Percentiles rank a stretch among this genome's conserved stretches.
phyloP scores from a whole-genome alignment of 2,329 filamentous ascomycete genomes.

The Sporothrix curviconia region DNA sequence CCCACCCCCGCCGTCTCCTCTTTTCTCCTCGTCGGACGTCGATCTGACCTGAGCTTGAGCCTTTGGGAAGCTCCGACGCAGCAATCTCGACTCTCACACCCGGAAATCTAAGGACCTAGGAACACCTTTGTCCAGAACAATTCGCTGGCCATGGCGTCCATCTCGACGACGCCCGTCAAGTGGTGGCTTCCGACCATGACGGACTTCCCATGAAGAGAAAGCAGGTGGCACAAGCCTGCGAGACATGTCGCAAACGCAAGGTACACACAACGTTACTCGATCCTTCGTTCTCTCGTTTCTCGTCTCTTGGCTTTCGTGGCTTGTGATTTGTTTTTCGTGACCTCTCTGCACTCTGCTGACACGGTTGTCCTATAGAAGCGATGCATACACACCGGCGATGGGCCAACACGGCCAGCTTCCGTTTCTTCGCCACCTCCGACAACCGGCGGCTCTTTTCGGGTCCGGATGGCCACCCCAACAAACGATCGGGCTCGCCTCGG shows the following conservation, averaged over 20 bases:
- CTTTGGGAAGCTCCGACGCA: conserved; percentile 13
- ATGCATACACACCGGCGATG: conserved; percentile 33
- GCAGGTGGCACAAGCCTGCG: conserved; percentile 53
- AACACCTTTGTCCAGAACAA: no score
- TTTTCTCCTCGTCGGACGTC: not conserved
- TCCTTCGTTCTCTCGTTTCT: no score
- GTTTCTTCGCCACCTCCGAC: no score
- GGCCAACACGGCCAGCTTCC: not conserved
- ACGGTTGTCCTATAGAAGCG: conserved; percentile 28
- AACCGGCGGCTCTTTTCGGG: no score
- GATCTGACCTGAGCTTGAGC: not conserved
- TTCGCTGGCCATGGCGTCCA: conserved; percentile 7
- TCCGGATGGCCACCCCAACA: no score
- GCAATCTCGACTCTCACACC: no score
- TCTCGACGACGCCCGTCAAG: conserved; percentile 34
- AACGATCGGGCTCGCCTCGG: no score
- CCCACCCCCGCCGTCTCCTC: not conserved
- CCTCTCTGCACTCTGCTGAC: not conserved
- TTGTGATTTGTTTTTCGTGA: no score
- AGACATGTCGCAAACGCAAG: conserved; percentile 49
- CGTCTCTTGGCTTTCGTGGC: no score
- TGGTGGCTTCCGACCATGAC: conserved; percentile 49
- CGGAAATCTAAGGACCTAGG: no score
- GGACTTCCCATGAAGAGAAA: conserved; percentile 53
- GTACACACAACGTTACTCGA: conserved; percentile 26